Base-by-base conservation (phyloP, 192 early-diverging fungal genomes). In the Backusella parvicylindrica region DNA sequence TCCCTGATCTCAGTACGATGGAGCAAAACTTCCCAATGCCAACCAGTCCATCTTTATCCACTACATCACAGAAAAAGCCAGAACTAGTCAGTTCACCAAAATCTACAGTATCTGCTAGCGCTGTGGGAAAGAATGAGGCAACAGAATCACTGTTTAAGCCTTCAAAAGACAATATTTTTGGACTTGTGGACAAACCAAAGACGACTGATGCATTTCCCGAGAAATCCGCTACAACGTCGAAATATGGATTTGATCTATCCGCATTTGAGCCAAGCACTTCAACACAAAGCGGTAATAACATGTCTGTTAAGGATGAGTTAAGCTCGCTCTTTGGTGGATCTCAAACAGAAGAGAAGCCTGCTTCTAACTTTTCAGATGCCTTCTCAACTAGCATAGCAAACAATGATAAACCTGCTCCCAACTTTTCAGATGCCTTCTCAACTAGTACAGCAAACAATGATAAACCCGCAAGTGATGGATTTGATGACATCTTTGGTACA, bases 1-100 rank as follows among this genome's bases (percentile, higher is more conserved):
- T 82, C 32, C 81, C 81, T 5, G 81, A 82, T 38, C 74, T 82
- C 13, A 67, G 36, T 49, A 79, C 81, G 0, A 82, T 82, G 77
- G 81, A 82, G 30, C 49, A 78, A 26, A 71, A 76, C 1, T 80
- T 80, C 18, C 26, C 66, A 13, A 71, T 67, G 31, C 68, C 78
- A 28, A 53, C 64, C 50, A 65, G 35, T n/a, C 53, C 33, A 73
- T 23, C 53, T 28, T 26, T 60, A 26, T 60, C 53, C 26, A 60
- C 53, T 7, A 60, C 53, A 28, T 60, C 53, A 60, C 53, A 60
- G 26, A 60, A 60, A 13, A 60, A 60, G 8, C 8, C 26, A 13
- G 30, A 60, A 3, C 21, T 11, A 2, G 7, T 70, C 13, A 70
- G 43, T 16, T 30, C 28, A 47, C 37, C 35, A 11, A 47, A n/a